Evolutionary conservation across 2,329 filamentous ascomycete genomes (phyloP), one percentile per base, ranked within the genome.

Genomic region (Aaosphaeria pasadenensis): DNA sequence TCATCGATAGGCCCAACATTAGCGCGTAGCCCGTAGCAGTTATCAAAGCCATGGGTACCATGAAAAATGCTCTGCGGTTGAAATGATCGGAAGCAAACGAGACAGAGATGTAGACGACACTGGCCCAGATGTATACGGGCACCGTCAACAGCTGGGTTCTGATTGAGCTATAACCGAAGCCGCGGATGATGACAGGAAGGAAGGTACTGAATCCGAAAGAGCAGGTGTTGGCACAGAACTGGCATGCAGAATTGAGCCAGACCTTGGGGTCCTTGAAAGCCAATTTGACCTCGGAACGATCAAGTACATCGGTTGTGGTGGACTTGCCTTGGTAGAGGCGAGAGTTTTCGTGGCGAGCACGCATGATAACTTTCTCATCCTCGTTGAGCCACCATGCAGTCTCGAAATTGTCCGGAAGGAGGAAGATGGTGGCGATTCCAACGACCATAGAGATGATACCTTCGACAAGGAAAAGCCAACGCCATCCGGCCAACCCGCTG

Each of bases 241-340:
- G 45, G 31, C 30, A 39, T 7, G 11, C 5, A 2, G 40, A 36
- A 6, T 9, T 39, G 4, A 47, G 7, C 39, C 40, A 47, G 11
- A 47, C 40, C 11, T 43, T 43, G 5, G 39, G 39, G 17, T 47
- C 41, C 24, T 17, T 36, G 91, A 96, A 69, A 85, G 89, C 3
- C 79, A 94, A 44, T 85, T 88, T 58, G 89, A 96, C 64, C 92
- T 89, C 71, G 90, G 87, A 53, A 87, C 91, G 62, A 88, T 96
- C 41, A 92, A 97, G 70, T 82, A 91, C 61, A 85, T 97, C 51
- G 92, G 96, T 60, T 86, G 88, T 48, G 81, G 86, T 54, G 84
- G 88, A 59, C 32, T 59, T 30, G 69, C 70, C 54, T 67, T 73
- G 63, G 77, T 73, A 61, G 79, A 56, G 44, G n/a, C 50, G 48